A percentile compares a stretch with the other conserved stretches of the same genome.
Conservation (phyloP, 371 early-diverging fungal genomes). For the Mortierella sp. region DNA sequence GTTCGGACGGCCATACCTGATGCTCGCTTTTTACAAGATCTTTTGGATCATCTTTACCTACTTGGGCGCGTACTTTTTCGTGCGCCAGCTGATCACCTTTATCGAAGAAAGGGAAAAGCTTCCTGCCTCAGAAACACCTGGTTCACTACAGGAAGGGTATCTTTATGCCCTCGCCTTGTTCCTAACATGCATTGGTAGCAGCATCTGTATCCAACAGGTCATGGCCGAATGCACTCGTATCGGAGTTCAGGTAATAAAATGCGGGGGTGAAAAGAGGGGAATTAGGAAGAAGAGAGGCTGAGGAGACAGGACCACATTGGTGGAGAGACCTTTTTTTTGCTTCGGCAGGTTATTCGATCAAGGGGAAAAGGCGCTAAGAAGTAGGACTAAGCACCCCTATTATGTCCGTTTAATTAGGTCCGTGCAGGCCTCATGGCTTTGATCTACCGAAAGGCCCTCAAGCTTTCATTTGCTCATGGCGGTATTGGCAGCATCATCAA, state of each 20-base stretch:
- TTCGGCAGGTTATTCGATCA: too few species aligned
- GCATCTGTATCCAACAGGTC: constrained; percentile 68
- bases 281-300: too few species aligned
- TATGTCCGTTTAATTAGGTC: constrained; percentile 42
- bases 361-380: too few species aligned
- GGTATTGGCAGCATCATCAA: constrained; percentile 70
- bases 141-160: constrained; percentile 50
- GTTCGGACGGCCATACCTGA: constrained; percentile 59
- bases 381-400: too few species aligned
- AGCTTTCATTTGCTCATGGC: constrained; percentile 67
- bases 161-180: constrained; percentile 61
- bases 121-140: not conserved
- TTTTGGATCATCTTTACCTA: constrained; percentile 70
- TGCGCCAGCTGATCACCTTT: constrained; percentile 55
- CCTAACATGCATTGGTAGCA: constrained; percentile 52
- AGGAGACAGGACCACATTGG: too few species aligned
- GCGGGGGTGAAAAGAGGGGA: too few species aligned
- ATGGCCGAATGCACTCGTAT: constrained; percentile 64
- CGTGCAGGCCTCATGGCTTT: constrained; percentile 74
- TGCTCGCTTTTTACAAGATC: constrained; percentile 67
- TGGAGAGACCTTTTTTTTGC: too few species aligned
- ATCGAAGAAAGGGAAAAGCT: constrained; percentile 38
- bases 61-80: constrained; percentile 59
- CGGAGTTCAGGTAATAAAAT: constrained; percentile 61
- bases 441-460: constrained; percentile 74